Evolutionary conservation across 163 green algal species (phyloP).

Genomic region (Volvox carteri): DNA sequence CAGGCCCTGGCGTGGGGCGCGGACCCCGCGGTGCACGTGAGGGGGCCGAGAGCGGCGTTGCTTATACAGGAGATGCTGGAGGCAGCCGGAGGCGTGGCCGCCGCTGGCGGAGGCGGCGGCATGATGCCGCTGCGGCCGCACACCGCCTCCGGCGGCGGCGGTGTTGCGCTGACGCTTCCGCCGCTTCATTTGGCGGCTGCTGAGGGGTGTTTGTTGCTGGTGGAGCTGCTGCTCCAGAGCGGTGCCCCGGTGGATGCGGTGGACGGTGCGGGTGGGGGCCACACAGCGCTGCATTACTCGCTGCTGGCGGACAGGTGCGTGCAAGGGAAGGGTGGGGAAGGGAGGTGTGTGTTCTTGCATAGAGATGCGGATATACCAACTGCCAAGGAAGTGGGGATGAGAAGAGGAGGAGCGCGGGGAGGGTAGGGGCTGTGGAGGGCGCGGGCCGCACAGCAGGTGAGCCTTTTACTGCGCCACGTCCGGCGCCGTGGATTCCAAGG

Average conservation of each 20-base stretch:
- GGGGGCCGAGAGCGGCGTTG: conserved; percentile 13
- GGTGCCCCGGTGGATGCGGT: conserved; percentile 33
- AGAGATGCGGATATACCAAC: no score
- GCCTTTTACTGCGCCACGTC: no score
- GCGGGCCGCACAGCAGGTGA: no score
- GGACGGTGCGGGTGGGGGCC: conserved; percentile 26
- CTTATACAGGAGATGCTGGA: conserved; percentile 39
- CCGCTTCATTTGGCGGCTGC: conserved; percentile 38
- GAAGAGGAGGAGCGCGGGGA: neutral
- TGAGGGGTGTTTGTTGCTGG: neutral
- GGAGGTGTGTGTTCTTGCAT: no score
- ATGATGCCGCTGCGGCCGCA: neutral
- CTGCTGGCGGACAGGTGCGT: conserved; percentile 40
- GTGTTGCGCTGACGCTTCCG: conserved; percentile 9
- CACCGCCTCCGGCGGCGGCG: neutral
- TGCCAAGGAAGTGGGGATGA: no score
- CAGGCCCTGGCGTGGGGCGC: conserved; percentile 45
- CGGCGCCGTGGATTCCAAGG: no score
- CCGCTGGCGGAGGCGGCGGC: neutral
- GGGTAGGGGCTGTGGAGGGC: neutral
- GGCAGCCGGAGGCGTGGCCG: neutral
- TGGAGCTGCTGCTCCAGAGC: conserved; percentile 51
- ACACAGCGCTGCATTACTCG: conserved; percentile 52
- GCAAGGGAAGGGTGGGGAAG: no score
- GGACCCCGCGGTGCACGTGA: conserved; percentile 15